These are phyloP conservation scores for Tuctoria greenei DNA, from an alignment of 176 grass and related monocot genomes.

Conservation along the genomic window DNA sequence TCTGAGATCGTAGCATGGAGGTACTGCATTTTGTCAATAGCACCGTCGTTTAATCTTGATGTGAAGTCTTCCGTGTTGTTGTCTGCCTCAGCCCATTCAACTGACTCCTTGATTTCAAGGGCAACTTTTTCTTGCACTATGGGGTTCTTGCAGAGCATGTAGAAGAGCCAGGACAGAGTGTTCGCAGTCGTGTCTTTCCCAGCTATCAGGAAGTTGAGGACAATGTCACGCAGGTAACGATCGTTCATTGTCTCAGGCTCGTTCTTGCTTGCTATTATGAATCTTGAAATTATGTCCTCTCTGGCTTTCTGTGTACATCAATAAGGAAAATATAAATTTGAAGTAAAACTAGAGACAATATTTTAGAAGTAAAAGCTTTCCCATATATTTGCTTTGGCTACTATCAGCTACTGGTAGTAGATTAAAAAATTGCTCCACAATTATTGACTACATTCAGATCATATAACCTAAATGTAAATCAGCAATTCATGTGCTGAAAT, in stretches of 20 bases:
- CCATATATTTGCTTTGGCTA: background rate
- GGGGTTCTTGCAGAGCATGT: conserved; percentile 71
- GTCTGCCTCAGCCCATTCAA: conserved; percentile 16
- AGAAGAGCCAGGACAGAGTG: conserved; percentile 78
- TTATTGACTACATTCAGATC: conserved; percentile 13
- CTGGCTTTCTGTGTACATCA: conserved; percentile 39
- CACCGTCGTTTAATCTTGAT: conserved; percentile 36
- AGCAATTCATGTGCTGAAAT: too few relatives aligned
- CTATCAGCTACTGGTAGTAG: background rate
- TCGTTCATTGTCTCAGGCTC: conserved; percentile 46
- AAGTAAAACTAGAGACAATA: background rate
- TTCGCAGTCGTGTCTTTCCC: conserved; percentile 71
- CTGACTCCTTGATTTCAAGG: conserved; percentile 44
- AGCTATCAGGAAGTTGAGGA: conserved; percentile 68
- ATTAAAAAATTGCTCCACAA: background rate
- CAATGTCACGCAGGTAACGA: conserved; percentile 72
- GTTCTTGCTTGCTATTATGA: conserved; percentile 54
- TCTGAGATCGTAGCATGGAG: conserved; percentile 55
- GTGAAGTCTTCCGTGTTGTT: conserved; percentile 29
- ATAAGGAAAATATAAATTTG: conserved; percentile 6
- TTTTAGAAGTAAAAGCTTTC: background rate
- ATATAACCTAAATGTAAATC: too few relatives aligned
- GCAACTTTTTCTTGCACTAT: conserved; percentile 58
- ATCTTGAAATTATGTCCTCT: conserved; percentile 79
- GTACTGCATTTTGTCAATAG: conserved; percentile 63